phyloP scores from a whole-genome alignment of 345 rosid species.

The Dimocarpus longan region DNA sequence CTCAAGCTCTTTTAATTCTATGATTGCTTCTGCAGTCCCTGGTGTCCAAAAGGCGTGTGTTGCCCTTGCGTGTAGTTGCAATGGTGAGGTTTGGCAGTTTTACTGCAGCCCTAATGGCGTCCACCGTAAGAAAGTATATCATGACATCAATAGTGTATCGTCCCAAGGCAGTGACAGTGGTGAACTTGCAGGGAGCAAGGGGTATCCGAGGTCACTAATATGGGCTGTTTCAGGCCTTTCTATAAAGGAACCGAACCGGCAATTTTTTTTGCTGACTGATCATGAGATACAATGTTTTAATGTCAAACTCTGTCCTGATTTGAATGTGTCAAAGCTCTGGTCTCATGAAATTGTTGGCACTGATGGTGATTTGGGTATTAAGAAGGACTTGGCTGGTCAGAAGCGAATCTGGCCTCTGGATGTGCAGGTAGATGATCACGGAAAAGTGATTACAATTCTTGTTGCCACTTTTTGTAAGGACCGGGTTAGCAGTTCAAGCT shows the following conservation, averaged over 20 bases:
- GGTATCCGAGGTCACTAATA: constrained; percentile 75
- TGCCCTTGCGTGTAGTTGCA: constrained; percentile 69
- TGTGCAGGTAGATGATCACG: constrained; percentile 74
- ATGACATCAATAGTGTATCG: constrained; percentile 36
- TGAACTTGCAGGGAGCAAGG: constrained; percentile 44
- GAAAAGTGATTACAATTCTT: constrained; percentile 78
- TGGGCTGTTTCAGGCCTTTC: constrained; percentile 55
- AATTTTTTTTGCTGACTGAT: constrained; percentile 75
- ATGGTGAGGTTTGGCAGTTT: constrained; percentile 79
- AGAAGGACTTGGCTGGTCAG: constrained; percentile 93
- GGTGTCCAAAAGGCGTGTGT: constrained; percentile 44
- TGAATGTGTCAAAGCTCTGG: constrained; percentile 64
- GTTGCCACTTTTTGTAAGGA: constrained; percentile 94
- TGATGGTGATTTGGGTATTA: constrained; percentile 80
- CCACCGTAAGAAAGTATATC: constrained; percentile 37
- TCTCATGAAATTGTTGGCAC: constrained; percentile 75
- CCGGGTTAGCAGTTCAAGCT: constrained; percentile 84
- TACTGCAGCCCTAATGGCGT: constrained; percentile 59
- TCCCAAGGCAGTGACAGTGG: constrained; percentile 43
- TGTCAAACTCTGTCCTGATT: constrained; percentile 45
- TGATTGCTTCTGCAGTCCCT: constrained; percentile 59
- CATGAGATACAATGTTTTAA: constrained; percentile 71
- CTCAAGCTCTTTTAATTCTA: constrained; percentile 54
- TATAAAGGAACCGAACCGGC: constrained; percentile 39
- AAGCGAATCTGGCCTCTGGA: constrained; percentile 94